Conservation (phyloP, 495 filamentous ascomycete species). For the Xylaria bambusicola region DNA sequence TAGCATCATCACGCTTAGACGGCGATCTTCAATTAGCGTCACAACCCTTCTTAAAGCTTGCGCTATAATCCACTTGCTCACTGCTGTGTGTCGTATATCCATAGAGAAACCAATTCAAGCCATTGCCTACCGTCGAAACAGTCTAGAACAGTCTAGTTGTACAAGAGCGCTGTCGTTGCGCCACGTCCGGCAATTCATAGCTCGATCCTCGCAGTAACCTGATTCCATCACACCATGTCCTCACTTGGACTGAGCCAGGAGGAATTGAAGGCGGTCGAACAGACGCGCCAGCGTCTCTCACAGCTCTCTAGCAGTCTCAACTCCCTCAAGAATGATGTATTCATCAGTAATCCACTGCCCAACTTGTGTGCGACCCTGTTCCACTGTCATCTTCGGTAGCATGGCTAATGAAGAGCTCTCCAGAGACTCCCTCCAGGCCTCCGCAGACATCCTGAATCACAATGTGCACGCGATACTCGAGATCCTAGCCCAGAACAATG, state of each 20-base stretch:
- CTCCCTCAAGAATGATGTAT: conserved; percentile 53
- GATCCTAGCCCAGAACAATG: conserved; percentile 57
- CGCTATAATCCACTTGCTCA: too few relatives aligned
- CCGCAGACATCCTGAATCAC: conserved; percentile 63
- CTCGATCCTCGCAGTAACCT: too few relatives aligned
- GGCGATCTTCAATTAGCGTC: too few relatives aligned
- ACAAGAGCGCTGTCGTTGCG: too few relatives aligned
- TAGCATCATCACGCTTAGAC: too few relatives aligned
- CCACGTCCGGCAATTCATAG: too few relatives aligned
- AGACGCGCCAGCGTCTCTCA: conserved; percentile 68
- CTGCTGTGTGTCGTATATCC: too few relatives aligned
- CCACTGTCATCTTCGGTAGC: not conserved
- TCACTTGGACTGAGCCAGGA: conserved; percentile 52
- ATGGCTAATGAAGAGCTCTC: not conserved
- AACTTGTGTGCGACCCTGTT: conserved; percentile 27
- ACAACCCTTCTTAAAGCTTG: not conserved
- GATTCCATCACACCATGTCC: conserved; percentile 40
- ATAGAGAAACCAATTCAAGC: too few relatives aligned
- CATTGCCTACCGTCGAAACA: too few relatives aligned
- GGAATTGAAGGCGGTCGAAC: conserved; percentile 73
- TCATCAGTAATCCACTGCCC: conserved; percentile 39
- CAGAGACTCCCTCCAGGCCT: conserved; percentile 70
- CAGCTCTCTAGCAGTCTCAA: conserved; percentile 68
- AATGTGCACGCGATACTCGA: conserved; percentile 62
- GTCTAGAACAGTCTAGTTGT: too few relatives aligned